Evolutionary conservation across 371 early-diverging fungal genomes (phyloP), one percentile per base, ranked within the genome.

Genomic region (Saksenaea oblongispora): DNA sequence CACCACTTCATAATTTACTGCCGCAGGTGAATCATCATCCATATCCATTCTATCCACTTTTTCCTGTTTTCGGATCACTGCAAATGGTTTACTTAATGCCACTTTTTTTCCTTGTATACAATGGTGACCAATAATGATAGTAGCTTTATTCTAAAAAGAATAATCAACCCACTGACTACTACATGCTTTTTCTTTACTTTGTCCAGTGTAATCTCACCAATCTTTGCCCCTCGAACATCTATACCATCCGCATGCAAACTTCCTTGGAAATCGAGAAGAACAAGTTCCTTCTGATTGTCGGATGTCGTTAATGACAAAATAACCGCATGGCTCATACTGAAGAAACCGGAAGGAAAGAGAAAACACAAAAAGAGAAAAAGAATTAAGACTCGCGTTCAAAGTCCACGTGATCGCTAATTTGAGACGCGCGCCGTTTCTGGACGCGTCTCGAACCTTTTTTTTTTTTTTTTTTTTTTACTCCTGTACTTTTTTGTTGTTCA

Each of bases 241-340:
- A 42, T 31, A n/a, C 55, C 65, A 4, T 64, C 72, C n/a, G 54
- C 65, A 37, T 70, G 67, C 47, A 86, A 72, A 36, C 71, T 74
- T 41, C 87, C 87, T 71, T 84, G 87, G 56, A 86, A 78, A 27
- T 86, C 87, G 35, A 84, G 69, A 26, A 79, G 58, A 1, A 82
- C 57, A 26, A 80, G 63, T 15, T 72, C 71, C 58, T 72, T 31
- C 7, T 55, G 60, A 15, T 59, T 27, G 14, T 54, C 27, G 0
- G 76, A 74, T 7, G 36, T 28, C 10, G 60, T 3, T 15, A 67
- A 42, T 5, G 76, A 54, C 37, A 56, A 63, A 62, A 79, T 74
- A 26, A 74, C 67, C 18, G 74, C 64, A 26, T 73, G 65, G 13
- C 74, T 76, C 79, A 79, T 79, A 47, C 26, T 10, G 5, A 18